Conservation (phyloP, 2,329 filamentous ascomycete genomes). For the Torrubiellomyces zombiae region DNA sequence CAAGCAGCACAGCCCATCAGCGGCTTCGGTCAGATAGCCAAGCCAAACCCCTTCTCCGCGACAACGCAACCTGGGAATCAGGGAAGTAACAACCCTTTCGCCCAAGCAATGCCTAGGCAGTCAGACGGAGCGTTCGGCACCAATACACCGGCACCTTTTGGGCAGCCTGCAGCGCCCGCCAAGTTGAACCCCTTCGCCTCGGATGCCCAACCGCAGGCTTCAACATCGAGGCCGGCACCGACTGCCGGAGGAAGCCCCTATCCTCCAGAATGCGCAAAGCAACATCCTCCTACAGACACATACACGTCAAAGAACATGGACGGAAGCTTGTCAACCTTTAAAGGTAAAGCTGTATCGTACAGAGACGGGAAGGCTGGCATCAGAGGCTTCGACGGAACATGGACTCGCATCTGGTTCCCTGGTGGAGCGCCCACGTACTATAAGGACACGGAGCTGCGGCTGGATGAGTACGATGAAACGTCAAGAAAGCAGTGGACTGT, state of each 20-base stretch:
- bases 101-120: slow-evolving; percentile 2
- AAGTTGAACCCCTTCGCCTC: slow-evolving; percentile 11
- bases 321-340: slow-evolving; percentile 39
- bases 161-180: slow-evolving; percentile 7
- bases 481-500: slow-evolving; percentile 46
- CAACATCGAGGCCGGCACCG: not conserved
- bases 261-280: slow-evolving; percentile 23
- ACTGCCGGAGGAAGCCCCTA: slow-evolving; percentile 19
- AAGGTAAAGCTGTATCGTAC: slow-evolving; percentile 46
- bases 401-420: slow-evolving; percentile 56
- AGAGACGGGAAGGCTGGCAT: slow-evolving; percentile 30
- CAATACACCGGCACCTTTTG: slow-evolving; percentile 8
- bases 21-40: slow-evolving; percentile 9
- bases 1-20: slow-evolving; percentile 6
- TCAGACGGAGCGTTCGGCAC: slow-evolving; percentile 9
- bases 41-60: slow-evolving; percentile 12
- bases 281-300: slow-evolving; percentile 25
- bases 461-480: slow-evolving; percentile 39
- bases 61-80: slow-evolving; percentile 6
- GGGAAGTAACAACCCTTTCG: slow-evolving; percentile 10
- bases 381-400: slow-evolving; percentile 34
- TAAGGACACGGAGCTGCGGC: slow-evolving; percentile 43
- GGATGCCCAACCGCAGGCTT: slow-evolving; percentile 4
- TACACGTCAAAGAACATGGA: slow-evolving; percentile 26
- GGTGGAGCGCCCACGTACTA: slow-evolving; percentile 49